Conservation (phyloP, 208 protist species). For the Angomonas ambiguus region DNA sequence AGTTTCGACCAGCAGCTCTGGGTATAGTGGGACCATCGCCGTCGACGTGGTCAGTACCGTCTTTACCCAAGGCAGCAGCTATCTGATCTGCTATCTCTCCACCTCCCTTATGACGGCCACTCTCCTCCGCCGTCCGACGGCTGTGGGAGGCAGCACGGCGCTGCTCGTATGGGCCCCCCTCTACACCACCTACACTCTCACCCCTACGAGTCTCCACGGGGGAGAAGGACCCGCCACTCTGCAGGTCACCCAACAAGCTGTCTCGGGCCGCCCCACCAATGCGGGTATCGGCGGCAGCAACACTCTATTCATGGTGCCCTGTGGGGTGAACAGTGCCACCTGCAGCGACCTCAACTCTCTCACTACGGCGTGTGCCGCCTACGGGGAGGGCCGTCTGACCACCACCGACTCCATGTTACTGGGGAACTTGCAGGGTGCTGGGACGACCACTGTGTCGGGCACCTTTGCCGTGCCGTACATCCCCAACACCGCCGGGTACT, state of each 20-base stretch:
- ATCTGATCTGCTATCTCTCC: slow-evolving; percentile 75
- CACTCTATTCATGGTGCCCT: slow-evolving; percentile 68
- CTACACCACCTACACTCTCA: slow-evolving; percentile 58
- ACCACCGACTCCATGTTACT: slow-evolving; percentile 17
- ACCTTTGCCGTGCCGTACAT: slow-evolving; percentile 63
- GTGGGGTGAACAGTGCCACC: slow-evolving; percentile 25
- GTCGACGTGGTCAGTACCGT: slow-evolving; percentile 30
- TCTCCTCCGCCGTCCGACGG: slow-evolving; percentile 28
- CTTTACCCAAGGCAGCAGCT: slow-evolving; percentile 48
- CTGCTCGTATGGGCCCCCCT: slow-evolving; percentile 60
- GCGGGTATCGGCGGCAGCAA: slow-evolving; percentile 40
- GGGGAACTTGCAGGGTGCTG: slow-evolving; percentile 23
- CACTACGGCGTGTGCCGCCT: slow-evolving; percentile 30
- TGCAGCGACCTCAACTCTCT: slow-evolving; percentile 41
- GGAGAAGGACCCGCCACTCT: slow-evolving; percentile 58
- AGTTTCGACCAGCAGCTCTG: slow-evolving; percentile 21
- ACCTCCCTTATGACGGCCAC: slow-evolving; percentile 20
- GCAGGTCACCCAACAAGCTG: slow-evolving; percentile 28
- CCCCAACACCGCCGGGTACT: slow-evolving; percentile 45
- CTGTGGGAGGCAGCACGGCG: slow-evolving; percentile 6
- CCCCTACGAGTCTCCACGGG: slow-evolving; percentile 27
- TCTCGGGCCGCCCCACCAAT: slow-evolving; percentile 47
- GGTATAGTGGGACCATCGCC: slow-evolving; percentile 33
- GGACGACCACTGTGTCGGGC: slow-evolving; percentile 27
- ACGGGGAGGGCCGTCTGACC: slow-evolving; percentile 14